Evolutionary conservation across 345 rosid genomes (phyloP), one percentile per base, ranked within the genome.

Genomic region (Populus ilicifolia): DNA sequence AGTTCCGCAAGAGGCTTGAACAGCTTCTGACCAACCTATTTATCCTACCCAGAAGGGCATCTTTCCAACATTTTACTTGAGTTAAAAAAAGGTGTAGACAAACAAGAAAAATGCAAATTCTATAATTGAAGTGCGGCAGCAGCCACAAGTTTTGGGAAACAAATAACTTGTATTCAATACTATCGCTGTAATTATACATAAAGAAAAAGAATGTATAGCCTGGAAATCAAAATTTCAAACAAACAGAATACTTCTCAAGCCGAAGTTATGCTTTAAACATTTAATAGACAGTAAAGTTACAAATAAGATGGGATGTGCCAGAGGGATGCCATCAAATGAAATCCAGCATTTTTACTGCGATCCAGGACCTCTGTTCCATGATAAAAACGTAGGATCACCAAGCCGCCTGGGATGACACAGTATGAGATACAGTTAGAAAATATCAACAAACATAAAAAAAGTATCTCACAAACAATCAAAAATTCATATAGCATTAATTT

Each of bases 341-440:
- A n/a, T 64, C 36, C 66, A 5, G 23, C 52, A 35, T 44, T 59
- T 67, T 81, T 64, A 81, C 65, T 78, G 73, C 12, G 78, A 93
- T 35, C 94, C 90, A 1, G 98, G 96, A 74, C 79, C 88, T 83
- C 94, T 90, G 85, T 93, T 93, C 99, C 99, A 96, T n/a, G 98
- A 92, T 82, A 96, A 79, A 80, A 93, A 93, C 3, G 98, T 85
- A 23, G 99, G 98, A 86, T 96, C 99, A 79, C 96, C 97, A 64
- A 92, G 94, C 68, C 89, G 96, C 92, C 98, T 96, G 90, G 33
- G 73, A 72, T 78, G 29, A 61, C 20, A 35, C 16, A 48, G 54
- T 5, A 71, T n/a, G 36, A 63, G 3, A 69, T 21, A 74, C 43
- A 54, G 64, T 63, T 39, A 75, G 69, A 23, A n/a, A 46, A 23